These are phyloP conservation scores for Sarocladium kiliense DNA, from an alignment of 2,329 filamentous ascomycete species.

Conservation along the genomic window DNA sequence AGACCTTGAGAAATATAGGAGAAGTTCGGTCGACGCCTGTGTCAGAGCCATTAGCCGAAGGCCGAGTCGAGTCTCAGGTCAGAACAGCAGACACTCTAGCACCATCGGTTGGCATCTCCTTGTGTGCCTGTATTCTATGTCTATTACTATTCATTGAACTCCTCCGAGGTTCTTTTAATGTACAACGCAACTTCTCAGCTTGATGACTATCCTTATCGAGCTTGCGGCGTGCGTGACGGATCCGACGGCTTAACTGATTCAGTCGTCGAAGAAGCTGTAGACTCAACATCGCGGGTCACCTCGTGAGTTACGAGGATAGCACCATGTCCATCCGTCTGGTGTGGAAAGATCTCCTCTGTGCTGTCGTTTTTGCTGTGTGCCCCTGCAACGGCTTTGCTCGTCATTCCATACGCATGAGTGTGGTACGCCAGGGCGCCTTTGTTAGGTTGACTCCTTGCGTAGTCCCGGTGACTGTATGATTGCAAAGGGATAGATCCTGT, in stretches of 20 bases:
- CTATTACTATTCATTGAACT: not conserved
- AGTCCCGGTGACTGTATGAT: conserved; percentile 13
- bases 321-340: conserved; percentile 15
- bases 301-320: conserved; percentile 17
- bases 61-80: too few relatives aligned
- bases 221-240: not conserved
- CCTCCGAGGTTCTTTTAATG: too few relatives aligned
- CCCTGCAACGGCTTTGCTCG: conserved; percentile 12
- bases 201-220: not conserved
- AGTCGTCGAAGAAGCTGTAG: not conserved
- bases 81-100: too few relatives aligned
- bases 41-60: too few relatives aligned
- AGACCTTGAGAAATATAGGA: too few relatives aligned
- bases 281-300: conserved; percentile 7
- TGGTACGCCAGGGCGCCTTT: conserved; percentile 7
- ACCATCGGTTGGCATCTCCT: too few relatives aligned
- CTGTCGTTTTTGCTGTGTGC: conserved; percentile 16
- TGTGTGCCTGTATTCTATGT: not conserved
- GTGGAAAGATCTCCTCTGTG: conserved; percentile 17
- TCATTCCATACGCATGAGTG: conserved; percentile 13
- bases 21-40: too few relatives aligned
- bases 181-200: too few relatives aligned
- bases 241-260: not conserved
- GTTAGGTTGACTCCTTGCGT: conserved; percentile 9
- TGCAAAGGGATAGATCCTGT: conserved; percentile 15